These are phyloP conservation scores for Camellia japonica DNA, from an alignment of 148 eudicot species.

Conservation along the genomic window DNA sequence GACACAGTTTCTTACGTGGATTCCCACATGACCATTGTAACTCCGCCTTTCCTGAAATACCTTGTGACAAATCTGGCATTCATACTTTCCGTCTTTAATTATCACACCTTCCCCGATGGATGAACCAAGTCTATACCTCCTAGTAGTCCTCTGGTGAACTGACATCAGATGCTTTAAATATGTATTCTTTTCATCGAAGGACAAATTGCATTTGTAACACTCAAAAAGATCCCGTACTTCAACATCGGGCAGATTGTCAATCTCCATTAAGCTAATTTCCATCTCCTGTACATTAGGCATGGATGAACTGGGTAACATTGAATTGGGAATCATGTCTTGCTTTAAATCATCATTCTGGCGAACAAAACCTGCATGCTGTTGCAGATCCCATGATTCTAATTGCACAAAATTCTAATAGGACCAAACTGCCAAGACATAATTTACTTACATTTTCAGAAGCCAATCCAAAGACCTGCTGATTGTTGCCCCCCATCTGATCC, in stretches of 20 bases:
- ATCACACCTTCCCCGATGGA: slow-evolving; percentile 42
- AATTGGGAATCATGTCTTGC: slow-evolving; percentile 18
- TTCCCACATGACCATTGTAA: slow-evolving; percentile 54
- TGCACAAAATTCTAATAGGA: background rate
- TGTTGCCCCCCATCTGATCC: slow-evolving; percentile 30
- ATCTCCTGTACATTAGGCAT: slow-evolving; percentile 23
- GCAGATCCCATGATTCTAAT: slow-evolving; percentile 18
- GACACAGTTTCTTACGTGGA: slow-evolving; percentile 45
- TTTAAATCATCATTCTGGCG: slow-evolving; percentile 15
- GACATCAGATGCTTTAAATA: slow-evolving; percentile 53
- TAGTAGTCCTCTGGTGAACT: slow-evolving; percentile 52
- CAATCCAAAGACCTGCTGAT: slow-evolving; percentile 27
- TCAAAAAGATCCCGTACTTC: slow-evolving; percentile 53
- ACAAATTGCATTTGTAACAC: slow-evolving; percentile 55
- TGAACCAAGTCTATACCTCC: slow-evolving; percentile 41
- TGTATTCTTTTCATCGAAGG: slow-evolving; percentile 45
- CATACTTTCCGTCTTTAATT: slow-evolving; percentile 52
- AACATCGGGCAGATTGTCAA: slow-evolving; percentile 66
- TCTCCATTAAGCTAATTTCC: slow-evolving; percentile 32
- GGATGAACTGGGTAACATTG: slow-evolving; percentile 23
- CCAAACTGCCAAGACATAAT: background rate
- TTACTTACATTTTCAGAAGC: slow-evolving; percentile 38
- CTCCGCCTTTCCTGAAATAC: slow-evolving; percentile 53
- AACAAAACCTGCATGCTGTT: slow-evolving; percentile 28
- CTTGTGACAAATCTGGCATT: slow-evolving; percentile 57